Percentiles rank a stretch among this genome's conserved stretches.
These are phyloP conservation scores for Striga asiatica DNA, from an alignment of 257 asterid genomes.

Conservation along the genomic window DNA sequence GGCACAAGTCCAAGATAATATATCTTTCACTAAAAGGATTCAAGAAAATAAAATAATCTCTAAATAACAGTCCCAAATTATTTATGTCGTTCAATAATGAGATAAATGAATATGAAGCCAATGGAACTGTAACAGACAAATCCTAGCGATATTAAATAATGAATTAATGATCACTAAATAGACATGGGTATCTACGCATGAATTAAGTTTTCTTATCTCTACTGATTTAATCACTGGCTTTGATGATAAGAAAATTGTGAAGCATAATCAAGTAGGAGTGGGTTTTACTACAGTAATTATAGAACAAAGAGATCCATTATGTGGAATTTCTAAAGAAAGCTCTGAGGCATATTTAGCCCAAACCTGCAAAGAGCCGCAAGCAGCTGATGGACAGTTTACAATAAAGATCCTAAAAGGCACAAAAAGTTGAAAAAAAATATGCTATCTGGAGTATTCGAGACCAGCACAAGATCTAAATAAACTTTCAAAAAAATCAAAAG, in stretches of 20 bases:
- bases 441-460: not conserved
- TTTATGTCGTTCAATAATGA: not conserved
- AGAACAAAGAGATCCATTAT: not conserved
- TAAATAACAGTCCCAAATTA: too few species aligned
- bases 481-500: slow-evolving; percentile 4
- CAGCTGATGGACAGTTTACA: not conserved
- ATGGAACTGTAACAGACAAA: not conserved
- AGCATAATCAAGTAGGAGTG: not conserved
- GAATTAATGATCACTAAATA: not conserved
- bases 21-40: too few species aligned
- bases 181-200: not conserved
- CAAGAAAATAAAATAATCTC: too few species aligned
- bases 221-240: not conserved
- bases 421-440: not conserved
- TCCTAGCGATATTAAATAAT: not conserved
- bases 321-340: not conserved
- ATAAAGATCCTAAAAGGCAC: not conserved
- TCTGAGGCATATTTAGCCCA: not conserved
- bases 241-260: not conserved
- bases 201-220: not conserved
- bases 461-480: not conserved
- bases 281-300: not conserved
- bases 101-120: not conserved
- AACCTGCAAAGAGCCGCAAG: not conserved
- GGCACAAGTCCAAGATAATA: too few species aligned